Evolutionary conservation across 768 basidiomycete species (phyloP).

Genomic region (Rhodocollybia butyracea): DNA sequence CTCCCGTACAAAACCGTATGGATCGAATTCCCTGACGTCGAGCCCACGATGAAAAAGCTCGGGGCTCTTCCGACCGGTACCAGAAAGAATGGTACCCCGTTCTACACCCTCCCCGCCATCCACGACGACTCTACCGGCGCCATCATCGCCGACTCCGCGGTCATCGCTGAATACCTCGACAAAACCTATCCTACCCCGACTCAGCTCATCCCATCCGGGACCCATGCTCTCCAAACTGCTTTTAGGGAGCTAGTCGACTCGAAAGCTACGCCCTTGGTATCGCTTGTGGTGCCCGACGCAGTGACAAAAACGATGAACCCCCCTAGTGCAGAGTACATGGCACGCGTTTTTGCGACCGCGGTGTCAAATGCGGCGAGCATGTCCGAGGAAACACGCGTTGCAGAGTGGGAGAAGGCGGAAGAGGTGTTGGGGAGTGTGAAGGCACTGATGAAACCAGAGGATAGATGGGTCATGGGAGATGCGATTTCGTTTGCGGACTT

Average conservation of each 20-base stretch:
- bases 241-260: neutral
- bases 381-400: neutral
- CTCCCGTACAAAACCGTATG: neutral
- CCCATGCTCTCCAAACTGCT: no score
- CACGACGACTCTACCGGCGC: slow-evolving; percentile 24
- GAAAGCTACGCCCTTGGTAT: neutral
- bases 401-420: neutral
- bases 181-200: slow-evolving; percentile 26
- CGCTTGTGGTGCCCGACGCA: neutral
- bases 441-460: neutral
- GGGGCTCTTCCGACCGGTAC: slow-evolving; percentile 22
- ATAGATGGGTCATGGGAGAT: no score
- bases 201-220: slow-evolving; percentile 17
- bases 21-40: slow-evolving; percentile 33
- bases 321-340: slow-evolving; percentile 7
- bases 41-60: slow-evolving; percentile 20
- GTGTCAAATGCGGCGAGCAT: neutral
- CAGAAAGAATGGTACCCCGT: slow-evolving; percentile 19
- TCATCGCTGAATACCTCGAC: slow-evolving; percentile 35
- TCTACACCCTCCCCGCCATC: slow-evolving; percentile 34
- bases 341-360: slow-evolving; percentile 22
- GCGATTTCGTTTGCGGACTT: neutral
- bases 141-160: slow-evolving; percentile 26
- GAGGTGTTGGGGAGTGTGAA: neutral
- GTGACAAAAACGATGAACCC: neutral